These are phyloP conservation scores for Chaetomium tenue DNA, from an alignment of 495 filamentous ascomycete species.

Conservation along the genomic window DNA sequence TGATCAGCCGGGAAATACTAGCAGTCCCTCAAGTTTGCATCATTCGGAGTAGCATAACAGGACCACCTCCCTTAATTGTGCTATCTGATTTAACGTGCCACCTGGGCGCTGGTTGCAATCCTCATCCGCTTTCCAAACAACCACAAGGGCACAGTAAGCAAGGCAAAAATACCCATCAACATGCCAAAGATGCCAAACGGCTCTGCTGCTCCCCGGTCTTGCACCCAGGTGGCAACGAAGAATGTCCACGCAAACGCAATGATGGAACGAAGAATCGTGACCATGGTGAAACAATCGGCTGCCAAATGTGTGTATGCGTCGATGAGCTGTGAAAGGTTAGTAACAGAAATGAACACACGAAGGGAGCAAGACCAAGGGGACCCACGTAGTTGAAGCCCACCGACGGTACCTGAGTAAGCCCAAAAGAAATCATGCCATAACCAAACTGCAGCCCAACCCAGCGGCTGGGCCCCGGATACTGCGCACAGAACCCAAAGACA, in stretches of 20 bases:
- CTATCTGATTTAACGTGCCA: constrained; percentile 8
- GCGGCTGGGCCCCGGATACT: neutral
- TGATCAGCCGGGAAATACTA: too few relatives aligned
- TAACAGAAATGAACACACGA: neutral
- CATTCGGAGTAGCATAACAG: too few relatives aligned
- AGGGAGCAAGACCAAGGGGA: neutral
- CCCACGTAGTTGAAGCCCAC: constrained; percentile 13
- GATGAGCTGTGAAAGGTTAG: constrained; percentile 6
- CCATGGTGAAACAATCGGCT: constrained; percentile 15
- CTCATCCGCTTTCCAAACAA: constrained; percentile 9
- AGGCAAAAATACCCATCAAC: constrained; percentile 10
- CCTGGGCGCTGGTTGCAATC: neutral
- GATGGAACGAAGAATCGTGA: constrained; percentile 3
- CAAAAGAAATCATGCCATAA: constrained; percentile 2
- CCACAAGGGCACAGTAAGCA: constrained; percentile 1
- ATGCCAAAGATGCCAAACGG: constrained; percentile 12
- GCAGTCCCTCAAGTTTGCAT: too few relatives aligned
- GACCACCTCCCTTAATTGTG: too few relatives aligned
- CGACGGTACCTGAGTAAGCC: constrained; percentile 8
- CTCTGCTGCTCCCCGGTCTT: constrained; percentile 9
- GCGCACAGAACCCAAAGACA: constrained; percentile 7
- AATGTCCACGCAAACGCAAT: constrained; percentile 12
- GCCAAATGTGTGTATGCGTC: constrained; percentile 1
- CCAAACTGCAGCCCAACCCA: constrained; percentile 9
- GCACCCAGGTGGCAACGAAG: constrained; percentile 9